These are phyloP conservation scores for Lactifluus subvellereus DNA, from an alignment of 768 basidiomycete species.

Conservation along the genomic window DNA sequence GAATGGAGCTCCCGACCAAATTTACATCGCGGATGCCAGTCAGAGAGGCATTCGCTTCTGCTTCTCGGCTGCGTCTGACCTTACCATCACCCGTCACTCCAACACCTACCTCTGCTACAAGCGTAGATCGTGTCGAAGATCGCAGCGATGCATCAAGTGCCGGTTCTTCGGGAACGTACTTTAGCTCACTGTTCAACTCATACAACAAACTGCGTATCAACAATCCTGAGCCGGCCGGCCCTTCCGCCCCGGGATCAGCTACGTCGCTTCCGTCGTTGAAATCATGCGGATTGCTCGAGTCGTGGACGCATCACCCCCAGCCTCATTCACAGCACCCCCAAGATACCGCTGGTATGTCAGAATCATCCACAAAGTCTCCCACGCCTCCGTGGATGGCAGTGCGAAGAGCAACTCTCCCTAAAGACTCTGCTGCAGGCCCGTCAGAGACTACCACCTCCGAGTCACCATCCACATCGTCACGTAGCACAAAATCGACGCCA, in stretches of 20 bases:
- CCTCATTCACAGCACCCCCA: neutral
- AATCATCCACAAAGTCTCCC: neutral
- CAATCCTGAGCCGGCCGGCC: slow-evolving; percentile 1
- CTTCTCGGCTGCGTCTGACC: slow-evolving; percentile 2
- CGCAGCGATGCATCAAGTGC: slow-evolving; percentile 15
- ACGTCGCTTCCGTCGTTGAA: slow-evolving; percentile 65
- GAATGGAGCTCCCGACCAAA: slow-evolving; percentile 43
- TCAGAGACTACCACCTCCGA: slow-evolving; percentile 4
- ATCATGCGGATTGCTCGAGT: slow-evolving; percentile 64
- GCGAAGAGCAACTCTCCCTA: neutral
- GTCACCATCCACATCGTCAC: slow-evolving; percentile 3
- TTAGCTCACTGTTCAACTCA: slow-evolving; percentile 14
- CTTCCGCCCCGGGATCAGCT: slow-evolving; percentile 20
- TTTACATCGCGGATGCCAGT: neutral
- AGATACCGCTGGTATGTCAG: slow-evolving; percentile 14
- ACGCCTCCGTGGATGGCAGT: slow-evolving; percentile 12
- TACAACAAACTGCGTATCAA: slow-evolving; percentile 17
- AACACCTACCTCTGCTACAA: neutral
- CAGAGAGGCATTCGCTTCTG: slow-evolving; percentile 5
- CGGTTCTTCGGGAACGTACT: slow-evolving; percentile 8
- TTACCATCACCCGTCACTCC: slow-evolving; percentile 1
- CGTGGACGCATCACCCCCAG: slow-evolving; percentile 34
- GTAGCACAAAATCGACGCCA: slow-evolving; percentile 36
- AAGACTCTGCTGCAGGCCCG: slow-evolving; percentile 5
- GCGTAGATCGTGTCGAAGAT: slow-evolving; percentile 13